These are phyloP conservation scores for Hygrophorus pudorinus DNA, from an alignment of 768 basidiomycete species.

Conservation along the genomic window DNA sequence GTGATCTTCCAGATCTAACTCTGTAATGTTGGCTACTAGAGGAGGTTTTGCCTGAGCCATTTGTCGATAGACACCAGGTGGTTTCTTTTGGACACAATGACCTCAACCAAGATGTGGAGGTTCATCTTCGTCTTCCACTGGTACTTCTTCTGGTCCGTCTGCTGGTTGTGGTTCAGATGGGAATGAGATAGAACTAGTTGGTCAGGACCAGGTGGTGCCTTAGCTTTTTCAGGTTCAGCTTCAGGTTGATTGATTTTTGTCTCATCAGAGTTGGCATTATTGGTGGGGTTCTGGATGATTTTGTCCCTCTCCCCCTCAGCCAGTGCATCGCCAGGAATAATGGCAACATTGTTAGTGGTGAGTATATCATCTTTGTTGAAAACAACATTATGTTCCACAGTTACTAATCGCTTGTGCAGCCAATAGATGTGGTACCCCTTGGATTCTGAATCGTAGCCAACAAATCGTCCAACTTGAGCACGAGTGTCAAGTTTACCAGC, in stretches of 20 bases:
- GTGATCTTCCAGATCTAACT: too few species aligned
- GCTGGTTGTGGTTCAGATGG: too few species aligned
- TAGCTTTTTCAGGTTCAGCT: neutral
- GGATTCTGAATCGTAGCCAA: conserved; percentile 10
- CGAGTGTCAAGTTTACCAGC: conserved; percentile 7
- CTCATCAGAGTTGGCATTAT: neutral
- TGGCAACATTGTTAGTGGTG: neutral
- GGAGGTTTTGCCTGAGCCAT: too few species aligned
- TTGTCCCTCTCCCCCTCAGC: conserved; percentile 2
- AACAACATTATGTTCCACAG: conserved; percentile 11
- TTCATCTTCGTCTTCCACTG: too few species aligned
- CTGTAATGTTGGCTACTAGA: too few species aligned
- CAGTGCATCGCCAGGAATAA: neutral
- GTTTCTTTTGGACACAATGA: too few species aligned
- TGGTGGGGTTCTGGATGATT: neutral
- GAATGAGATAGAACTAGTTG: too few species aligned
- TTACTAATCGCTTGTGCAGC: conserved; percentile 12
- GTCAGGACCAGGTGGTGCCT: neutral
- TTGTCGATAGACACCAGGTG: too few species aligned
- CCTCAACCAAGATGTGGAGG: too few species aligned
- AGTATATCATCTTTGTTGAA: neutral
- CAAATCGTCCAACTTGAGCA: conserved; percentile 10
- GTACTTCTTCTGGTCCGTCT: too few species aligned
- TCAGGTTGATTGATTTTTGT: neutral
- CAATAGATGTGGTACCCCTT: conserved; percentile 16